A percentile compares a stretch with the other conserved stretches of the same genome.
phyloP scores from a whole-genome alignment of 768 basidiomycete genomes.

The Clathrus columnatus region DNA sequence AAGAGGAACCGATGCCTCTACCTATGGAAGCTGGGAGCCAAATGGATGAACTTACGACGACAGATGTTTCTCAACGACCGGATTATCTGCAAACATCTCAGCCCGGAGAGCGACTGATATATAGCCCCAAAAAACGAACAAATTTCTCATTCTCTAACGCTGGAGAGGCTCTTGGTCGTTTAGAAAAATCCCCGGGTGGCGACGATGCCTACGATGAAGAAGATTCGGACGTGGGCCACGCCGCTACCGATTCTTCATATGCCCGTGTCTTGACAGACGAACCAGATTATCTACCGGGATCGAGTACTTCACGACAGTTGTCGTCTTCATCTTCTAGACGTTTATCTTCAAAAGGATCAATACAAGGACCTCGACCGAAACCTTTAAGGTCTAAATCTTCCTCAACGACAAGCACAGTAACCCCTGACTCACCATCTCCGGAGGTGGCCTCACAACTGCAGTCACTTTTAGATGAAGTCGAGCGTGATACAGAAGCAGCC shows the following conservation, averaged over 20 bases:
- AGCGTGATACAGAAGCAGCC: too few relatives aligned
- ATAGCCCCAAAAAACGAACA: too few relatives aligned
- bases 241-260: not conserved
- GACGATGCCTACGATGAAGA: not conserved
- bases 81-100: too few relatives aligned
- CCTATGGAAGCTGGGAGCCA: not conserved
- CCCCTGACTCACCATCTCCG: too few relatives aligned
- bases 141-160: too few relatives aligned
- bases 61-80: too few relatives aligned
- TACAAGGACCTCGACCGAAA: not conserved
- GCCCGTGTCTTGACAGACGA: not conserved
- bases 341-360: not conserved
- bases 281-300: not conserved
- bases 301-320: not conserved
- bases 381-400: not conserved
- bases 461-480: too few relatives aligned
- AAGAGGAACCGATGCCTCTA: not conserved
- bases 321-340: not conserved
- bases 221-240: not conserved
- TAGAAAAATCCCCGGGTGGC: too few relatives aligned
- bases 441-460: too few relatives aligned
- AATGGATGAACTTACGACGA: not conserved
- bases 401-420: too few relatives aligned
- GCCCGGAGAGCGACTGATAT: too few relatives aligned
- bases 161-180: too few relatives aligned